Evolutionary conservation across 2,329 filamentous ascomycete species (phyloP).

Genomic region (Capronia americana): DNA sequence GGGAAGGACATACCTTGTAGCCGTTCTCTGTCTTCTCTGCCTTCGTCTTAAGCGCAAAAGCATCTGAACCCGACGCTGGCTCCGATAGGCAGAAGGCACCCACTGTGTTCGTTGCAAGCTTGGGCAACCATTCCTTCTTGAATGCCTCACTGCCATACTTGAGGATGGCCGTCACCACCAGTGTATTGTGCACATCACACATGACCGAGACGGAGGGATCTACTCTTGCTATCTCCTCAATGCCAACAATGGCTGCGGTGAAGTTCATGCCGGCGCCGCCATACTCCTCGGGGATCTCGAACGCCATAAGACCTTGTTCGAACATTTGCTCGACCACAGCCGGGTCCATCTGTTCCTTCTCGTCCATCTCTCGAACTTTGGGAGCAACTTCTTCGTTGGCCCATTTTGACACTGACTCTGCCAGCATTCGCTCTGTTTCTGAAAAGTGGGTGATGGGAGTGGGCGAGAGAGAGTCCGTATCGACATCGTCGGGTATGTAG

Average conservation of each 20-base stretch:
- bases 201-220: constrained; percentile 95
- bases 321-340: constrained; percentile 88
- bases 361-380: constrained; percentile 96
- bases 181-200: constrained; percentile 96
- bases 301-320: constrained; percentile 95
- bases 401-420: constrained; percentile 88
- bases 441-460: constrained; percentile 93
- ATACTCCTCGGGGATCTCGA: constrained; percentile 97
- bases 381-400: constrained; percentile 87
- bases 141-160: constrained; percentile 79
- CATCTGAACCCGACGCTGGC: constrained; percentile 90
- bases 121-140: constrained; percentile 88
- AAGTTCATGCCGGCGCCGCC: constrained; percentile 99
- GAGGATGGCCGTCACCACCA: constrained; percentile 91
- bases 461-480: constrained; percentile 79
- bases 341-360: constrained; percentile 92
- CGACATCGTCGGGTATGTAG: constrained; percentile 46
- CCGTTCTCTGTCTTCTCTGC: constrained; percentile 82
- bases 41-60: constrained; percentile 91
- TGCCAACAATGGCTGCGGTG: constrained; percentile 91
- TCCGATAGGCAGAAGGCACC: constrained; percentile 92
- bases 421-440: constrained; percentile 87
- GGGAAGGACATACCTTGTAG: constrained; percentile 56
- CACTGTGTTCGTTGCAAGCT: constrained; percentile 86
- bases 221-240: constrained; percentile 92